Conservation (phyloP, 495 filamentous ascomycete species). For the Podospora bellae-mahoneyi region DNA sequence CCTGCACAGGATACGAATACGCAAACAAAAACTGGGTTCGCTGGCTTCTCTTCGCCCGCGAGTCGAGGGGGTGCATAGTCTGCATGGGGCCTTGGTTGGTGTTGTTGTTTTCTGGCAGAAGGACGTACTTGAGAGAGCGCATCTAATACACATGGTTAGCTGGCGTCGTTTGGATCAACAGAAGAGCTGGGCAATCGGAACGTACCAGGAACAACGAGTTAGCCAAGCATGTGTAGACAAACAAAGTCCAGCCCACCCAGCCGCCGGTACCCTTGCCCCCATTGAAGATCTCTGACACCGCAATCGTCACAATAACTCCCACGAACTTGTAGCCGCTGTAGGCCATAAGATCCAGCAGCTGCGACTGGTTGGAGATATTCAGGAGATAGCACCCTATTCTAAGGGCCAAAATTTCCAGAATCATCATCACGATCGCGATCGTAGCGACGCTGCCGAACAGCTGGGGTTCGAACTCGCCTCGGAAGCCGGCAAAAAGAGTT, state of each 20-base stretch:
- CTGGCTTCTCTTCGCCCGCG: constrained; percentile 77
- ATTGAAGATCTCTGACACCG: constrained; percentile 71
- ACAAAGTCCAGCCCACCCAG: constrained; percentile 85
- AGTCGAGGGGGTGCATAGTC: constrained; percentile 59
- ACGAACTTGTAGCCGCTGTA: constrained; percentile 99
- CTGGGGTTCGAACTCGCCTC: constrained; percentile 92
- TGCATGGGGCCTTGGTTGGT: constrained; percentile 67
- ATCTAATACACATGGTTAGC: constrained; percentile 55
- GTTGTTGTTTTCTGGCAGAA: constrained; percentile 77
- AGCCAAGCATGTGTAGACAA: constrained; percentile 83
- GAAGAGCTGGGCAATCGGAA: neutral
- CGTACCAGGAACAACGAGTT: constrained; percentile 95
- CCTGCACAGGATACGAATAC: constrained; percentile 90
- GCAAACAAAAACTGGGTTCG: constrained; percentile 93
- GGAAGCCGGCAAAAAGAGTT: constrained; percentile 81
- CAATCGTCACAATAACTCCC: constrained; percentile 82
- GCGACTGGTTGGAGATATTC: constrained; percentile 79
- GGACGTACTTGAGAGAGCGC: constrained; percentile 89
- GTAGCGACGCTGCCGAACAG: constrained; percentile 84
- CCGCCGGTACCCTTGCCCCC: constrained; percentile 75
- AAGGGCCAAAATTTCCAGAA: constrained; percentile 81
- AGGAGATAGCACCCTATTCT: constrained; percentile 93
- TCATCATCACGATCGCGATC: constrained; percentile 72
- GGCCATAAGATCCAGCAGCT: constrained; percentile 87
- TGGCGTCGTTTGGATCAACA: neutral